phyloP scores from a whole-genome alignment of 768 basidiomycete genomes.

The Termitomyces eurrhizus region DNA sequence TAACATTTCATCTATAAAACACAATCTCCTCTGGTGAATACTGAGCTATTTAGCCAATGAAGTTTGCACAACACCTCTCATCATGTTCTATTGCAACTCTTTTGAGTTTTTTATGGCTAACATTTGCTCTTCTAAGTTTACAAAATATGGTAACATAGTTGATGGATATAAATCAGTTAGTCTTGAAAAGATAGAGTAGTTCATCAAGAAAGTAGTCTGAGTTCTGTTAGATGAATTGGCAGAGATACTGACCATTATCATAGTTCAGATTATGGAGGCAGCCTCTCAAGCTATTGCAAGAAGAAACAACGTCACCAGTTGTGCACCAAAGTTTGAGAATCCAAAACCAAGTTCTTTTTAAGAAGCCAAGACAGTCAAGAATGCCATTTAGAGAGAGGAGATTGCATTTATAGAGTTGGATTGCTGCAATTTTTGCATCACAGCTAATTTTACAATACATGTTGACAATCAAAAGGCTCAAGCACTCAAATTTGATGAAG shows the following conservation, averaged over 20 bases:
- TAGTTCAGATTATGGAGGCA: slow-evolving; percentile 8
- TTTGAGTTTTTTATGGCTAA: slow-evolving; percentile 26
- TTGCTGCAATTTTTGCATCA: slow-evolving; percentile 25
- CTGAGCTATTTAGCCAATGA: slow-evolving; percentile 21
- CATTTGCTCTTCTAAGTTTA: slow-evolving; percentile 22
- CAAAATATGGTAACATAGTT: slow-evolving; percentile 29
- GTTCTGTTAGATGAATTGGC: neutral
- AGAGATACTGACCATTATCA: slow-evolving; percentile 23
- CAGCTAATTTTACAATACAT: neutral
- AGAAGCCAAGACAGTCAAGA: slow-evolving; percentile 19
- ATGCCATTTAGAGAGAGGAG: neutral
- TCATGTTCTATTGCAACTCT: slow-evolving; percentile 29
- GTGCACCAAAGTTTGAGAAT: neutral
- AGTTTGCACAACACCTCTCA: slow-evolving; percentile 21
- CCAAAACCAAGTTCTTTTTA: neutral
- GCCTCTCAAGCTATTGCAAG: slow-evolving; percentile 6
- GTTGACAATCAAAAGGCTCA: too few species aligned
- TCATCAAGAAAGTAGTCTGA: too few species aligned
- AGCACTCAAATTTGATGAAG: too few species aligned
- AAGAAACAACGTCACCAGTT: slow-evolving; percentile 25
- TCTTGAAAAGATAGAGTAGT: too few species aligned
- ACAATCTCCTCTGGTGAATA: slow-evolving; percentile 29
- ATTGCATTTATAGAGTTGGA: slow-evolving; percentile 16
- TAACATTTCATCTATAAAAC: slow-evolving; percentile 31
- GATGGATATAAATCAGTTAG: slow-evolving; percentile 24